phyloP scores from a whole-genome alignment of 176 grass and related monocot species.

The Oryza glaberrima region DNA sequence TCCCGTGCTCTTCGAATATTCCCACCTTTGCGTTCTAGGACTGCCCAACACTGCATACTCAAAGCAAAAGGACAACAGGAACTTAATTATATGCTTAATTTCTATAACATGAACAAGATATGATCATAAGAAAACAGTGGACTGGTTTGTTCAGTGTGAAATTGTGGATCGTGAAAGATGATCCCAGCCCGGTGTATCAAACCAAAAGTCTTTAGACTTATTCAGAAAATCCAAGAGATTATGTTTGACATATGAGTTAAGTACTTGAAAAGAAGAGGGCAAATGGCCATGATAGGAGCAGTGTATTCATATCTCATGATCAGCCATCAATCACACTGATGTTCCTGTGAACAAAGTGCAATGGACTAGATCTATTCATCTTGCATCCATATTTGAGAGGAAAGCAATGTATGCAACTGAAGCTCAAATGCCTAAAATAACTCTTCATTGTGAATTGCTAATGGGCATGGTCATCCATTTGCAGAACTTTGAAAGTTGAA shows the following conservation, averaged over 20 bases:
- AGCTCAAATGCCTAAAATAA: neutral
- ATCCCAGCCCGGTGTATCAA: neutral
- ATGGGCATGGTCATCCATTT: neutral
- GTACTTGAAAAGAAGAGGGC: neutral
- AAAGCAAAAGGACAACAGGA: conserved; percentile 33
- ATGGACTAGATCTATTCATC: no score
- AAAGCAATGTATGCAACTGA: neutral
- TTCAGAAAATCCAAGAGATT: neutral
- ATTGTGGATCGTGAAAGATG: neutral
- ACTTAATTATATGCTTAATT: conserved; percentile 28
- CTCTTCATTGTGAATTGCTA: neutral
- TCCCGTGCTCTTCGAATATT: conserved; percentile 88
- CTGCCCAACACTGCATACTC: conserved; percentile 86
- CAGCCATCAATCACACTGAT: neutral
- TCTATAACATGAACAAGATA: neutral
- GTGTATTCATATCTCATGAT: neutral
- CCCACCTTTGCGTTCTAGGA: conserved; percentile 86
- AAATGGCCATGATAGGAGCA: neutral
- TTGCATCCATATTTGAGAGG: neutral
- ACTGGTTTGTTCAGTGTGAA: neutral
- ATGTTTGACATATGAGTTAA: no score
- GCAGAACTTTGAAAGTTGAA: neutral
- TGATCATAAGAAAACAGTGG: neutral
- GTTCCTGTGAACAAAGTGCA: neutral
- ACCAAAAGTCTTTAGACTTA: neutral